Evolutionary conservation across 139 green algal genomes (phyloP).

Genomic region (Picochlorum sp.): DNA sequence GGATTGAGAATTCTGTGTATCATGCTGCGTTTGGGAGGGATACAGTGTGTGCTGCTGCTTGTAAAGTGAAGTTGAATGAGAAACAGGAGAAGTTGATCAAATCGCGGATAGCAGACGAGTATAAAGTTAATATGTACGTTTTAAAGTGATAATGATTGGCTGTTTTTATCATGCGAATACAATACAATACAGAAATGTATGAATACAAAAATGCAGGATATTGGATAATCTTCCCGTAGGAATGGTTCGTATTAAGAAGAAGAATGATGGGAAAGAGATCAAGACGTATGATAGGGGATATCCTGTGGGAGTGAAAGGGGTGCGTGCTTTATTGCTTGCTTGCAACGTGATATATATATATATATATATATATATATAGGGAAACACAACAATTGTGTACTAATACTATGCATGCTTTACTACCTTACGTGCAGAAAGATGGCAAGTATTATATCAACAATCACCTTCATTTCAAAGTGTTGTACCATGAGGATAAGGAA

Average conservation of each 20-base stretch:
- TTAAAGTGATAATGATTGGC: too few species aligned
- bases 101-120: slow-evolving; percentile 85
- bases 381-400: not conserved
- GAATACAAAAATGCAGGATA: too few species aligned
- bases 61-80: slow-evolving; percentile 67
- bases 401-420: too few species aligned
- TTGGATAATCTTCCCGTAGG: slow-evolving; percentile 97
- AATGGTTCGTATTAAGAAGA: slow-evolving; percentile 74
- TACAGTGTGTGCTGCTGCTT: slow-evolving; percentile 92
- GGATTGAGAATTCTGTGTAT: slow-evolving; percentile 97
- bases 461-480: slow-evolving; percentile 92
- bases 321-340: slow-evolving; percentile 17
- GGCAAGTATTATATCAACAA: slow-evolving; percentile 87
- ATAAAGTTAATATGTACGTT: slow-evolving; percentile 99
- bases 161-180: too few species aligned
- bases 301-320: slow-evolving; percentile 86
- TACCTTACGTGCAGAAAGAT: too few species aligned
- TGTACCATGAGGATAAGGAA: slow-evolving; percentile 83
- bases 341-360: too few species aligned
- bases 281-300: slow-evolving; percentile 95
- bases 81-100: slow-evolving; percentile 69
- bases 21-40: slow-evolving; percentile 80
- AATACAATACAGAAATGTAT: slow-evolving; percentile 11
- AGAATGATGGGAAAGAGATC: slow-evolving; percentile 52
- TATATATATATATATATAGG: not conserved